phyloP scores from a whole-genome alignment of 1,284 basidiomycete genomes.

The Rhodotorula sp. region DNA sequence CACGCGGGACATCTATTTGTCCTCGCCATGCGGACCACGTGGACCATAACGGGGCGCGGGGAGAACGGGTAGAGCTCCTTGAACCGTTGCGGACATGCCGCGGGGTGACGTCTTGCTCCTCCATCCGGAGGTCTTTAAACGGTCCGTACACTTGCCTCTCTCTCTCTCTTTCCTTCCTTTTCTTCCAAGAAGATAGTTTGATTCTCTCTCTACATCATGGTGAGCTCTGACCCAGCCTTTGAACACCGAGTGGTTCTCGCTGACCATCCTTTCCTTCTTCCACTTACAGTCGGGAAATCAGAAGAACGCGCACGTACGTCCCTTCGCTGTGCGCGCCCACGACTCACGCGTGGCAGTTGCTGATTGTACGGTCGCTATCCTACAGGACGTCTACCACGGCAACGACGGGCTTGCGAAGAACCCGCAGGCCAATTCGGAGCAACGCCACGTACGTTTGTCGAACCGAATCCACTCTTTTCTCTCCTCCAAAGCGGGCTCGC shows the following conservation, averaged over 20 bases:
- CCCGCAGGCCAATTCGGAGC: not conserved
- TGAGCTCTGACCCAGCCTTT: not conserved
- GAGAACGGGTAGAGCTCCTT: no score
- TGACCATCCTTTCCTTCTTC: no score
- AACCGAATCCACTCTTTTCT: no score
- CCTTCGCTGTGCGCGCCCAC: not conserved
- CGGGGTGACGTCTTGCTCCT: no score
- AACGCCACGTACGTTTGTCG: not conserved
- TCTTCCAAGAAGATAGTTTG: not conserved
- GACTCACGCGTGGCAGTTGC: no score
- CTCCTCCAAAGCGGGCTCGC: no score
- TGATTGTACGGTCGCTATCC: not conserved
- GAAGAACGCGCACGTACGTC: not conserved
- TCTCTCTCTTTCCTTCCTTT: not conserved
- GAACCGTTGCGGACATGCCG: no score
- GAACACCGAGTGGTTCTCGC: not conserved
- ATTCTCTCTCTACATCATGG: not conserved
- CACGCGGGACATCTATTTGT: no score
- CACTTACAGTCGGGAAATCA: no score
- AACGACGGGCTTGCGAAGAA: not conserved
- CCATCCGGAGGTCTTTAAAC: not conserved
- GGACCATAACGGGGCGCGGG: no score
- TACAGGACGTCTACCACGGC: conserved; percentile 9
- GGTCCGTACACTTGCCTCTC: not conserved
- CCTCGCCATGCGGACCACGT: no score